Conservation (phyloP, 78 protist species). For the Dictyostelium brefeldianum region DNA sequence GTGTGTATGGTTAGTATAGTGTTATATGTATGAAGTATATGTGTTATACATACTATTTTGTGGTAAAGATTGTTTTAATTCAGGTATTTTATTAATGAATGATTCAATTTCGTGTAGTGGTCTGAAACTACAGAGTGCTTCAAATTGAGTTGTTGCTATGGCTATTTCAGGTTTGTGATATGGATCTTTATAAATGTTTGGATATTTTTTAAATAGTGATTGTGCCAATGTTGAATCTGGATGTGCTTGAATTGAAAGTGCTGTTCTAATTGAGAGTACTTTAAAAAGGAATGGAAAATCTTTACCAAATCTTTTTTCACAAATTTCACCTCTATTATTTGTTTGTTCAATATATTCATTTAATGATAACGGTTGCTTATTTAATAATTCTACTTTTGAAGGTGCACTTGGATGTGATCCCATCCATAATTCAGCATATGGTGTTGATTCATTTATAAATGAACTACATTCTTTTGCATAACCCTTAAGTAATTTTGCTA, state of each 20-base stretch:
- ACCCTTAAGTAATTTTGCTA: constrained; percentile 72
- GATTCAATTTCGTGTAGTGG: constrained; percentile 72
- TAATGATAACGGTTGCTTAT: background rate
- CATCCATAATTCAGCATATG: constrained; percentile 99
- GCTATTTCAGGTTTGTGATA: constrained; percentile 99
- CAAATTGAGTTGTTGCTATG: constrained; percentile 94
- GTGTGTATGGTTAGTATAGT: too few relatives aligned
- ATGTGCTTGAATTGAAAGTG: constrained; percentile 95
- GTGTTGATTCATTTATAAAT: constrained; percentile 34
- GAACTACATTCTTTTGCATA: background rate
- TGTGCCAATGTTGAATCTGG: constrained; percentile 95
- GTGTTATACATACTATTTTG: constrained; percentile 7
- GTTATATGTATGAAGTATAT: background rate
- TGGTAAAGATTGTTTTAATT: constrained; percentile 42
- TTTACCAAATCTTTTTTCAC: constrained; percentile 60
- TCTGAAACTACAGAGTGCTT: constrained; percentile 95
- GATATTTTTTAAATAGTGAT: constrained; percentile 82
- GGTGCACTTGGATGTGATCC: constrained; percentile 98
- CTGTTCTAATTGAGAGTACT: constrained; percentile 93
- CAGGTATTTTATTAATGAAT: constrained; percentile 52
- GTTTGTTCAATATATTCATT: constrained; percentile 1
- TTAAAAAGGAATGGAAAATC: constrained; percentile 97
- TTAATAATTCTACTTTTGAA: constrained; percentile 38
- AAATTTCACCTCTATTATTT: constrained; percentile 8
- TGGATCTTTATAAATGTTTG: constrained; percentile 93